Conservation (phyloP, 306 rosid genomes). For the Fagus crenata region DNA sequence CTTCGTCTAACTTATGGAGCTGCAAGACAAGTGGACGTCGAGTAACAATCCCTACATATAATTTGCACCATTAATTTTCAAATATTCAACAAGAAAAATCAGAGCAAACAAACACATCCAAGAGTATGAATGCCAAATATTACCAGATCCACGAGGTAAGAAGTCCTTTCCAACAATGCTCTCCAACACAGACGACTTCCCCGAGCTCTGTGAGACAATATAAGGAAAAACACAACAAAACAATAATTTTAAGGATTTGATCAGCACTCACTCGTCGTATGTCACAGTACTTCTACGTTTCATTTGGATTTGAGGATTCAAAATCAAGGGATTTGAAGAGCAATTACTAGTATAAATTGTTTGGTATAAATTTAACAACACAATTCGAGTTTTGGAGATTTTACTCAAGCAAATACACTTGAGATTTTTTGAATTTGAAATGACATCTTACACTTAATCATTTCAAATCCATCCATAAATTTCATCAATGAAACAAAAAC, state of each 20-base stretch:
- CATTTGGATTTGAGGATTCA: too few relatives aligned
- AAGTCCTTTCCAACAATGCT: slow-evolving; percentile 95
- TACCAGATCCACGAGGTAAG: slow-evolving; percentile 98
- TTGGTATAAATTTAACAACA: too few relatives aligned
- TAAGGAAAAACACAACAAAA: slow-evolving; percentile 6
- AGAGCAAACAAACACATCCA: not conserved
- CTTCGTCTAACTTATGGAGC: slow-evolving; percentile 76
- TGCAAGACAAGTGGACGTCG: slow-evolving; percentile 90
- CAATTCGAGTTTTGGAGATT: too few relatives aligned
- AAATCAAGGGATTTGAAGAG: too few relatives aligned
- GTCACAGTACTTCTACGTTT: too few relatives aligned
- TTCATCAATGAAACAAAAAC: too few relatives aligned
- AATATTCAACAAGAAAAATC: not conserved
- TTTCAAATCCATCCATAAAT: too few relatives aligned
- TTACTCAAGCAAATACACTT: too few relatives aligned
- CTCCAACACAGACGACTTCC: slow-evolving; percentile 89
- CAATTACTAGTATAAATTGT: too few relatives aligned
- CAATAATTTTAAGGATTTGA: not conserved
- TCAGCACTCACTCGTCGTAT: too few relatives aligned
- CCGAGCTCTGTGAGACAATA: slow-evolving; percentile 69
- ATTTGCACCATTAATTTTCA: slow-evolving; percentile 25
- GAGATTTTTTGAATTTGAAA: too few relatives aligned
- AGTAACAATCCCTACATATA: slow-evolving; percentile 80
- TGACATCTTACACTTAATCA: too few relatives aligned
- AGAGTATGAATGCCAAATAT: not conserved